Percentiles rank a stretch among this genome's conserved stretches.
phyloP scores from a whole-genome alignment of 116 monocot species.

The Papilionanthe hybrid region DNA sequence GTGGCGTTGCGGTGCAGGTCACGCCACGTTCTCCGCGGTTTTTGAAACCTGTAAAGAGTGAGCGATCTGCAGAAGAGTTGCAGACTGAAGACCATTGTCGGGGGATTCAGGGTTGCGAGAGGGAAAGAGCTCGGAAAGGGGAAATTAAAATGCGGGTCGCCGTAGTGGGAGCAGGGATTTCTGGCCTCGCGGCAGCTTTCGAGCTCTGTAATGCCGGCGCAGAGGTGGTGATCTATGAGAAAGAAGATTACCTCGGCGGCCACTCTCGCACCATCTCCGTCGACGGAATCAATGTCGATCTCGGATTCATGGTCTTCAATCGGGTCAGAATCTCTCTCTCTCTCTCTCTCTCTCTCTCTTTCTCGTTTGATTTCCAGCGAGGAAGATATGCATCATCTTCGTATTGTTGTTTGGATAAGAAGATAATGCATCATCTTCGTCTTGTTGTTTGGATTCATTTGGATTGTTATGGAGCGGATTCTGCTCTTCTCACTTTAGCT shows the following conservation, averaged over 20 bases:
- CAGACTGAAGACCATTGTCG: not conserved
- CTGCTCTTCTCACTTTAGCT: not conserved
- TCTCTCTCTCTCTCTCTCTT: not conserved
- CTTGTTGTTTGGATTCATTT: no score
- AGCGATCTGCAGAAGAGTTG: not conserved
- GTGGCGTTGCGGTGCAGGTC: not conserved
- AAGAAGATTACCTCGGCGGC: slow-evolving; percentile 73
- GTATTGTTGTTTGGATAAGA: no score
- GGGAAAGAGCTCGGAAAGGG: not conserved
- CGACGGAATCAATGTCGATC: slow-evolving; percentile 63
- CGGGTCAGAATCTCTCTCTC: slow-evolving; percentile 30
- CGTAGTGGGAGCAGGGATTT: slow-evolving; percentile 77
- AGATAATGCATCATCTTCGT: no score
- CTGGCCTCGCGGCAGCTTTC: slow-evolving; percentile 66
- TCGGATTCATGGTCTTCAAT: slow-evolving; percentile 98
- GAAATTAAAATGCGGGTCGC: slow-evolving; percentile 56
- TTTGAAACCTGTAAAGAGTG: not conserved
- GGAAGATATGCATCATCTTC: no score
- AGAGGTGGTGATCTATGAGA: slow-evolving; percentile 81
- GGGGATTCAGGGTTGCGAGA: not conserved
- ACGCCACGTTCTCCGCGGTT: not conserved
- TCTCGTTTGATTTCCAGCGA: not conserved
- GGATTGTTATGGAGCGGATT: no score
- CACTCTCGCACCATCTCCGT: slow-evolving; percentile 64
- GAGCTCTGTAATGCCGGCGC: slow-evolving; percentile 49